phyloP scores from a whole-genome alignment of 2,329 filamentous ascomycete genomes.

The Penicillium corylophilum region DNA sequence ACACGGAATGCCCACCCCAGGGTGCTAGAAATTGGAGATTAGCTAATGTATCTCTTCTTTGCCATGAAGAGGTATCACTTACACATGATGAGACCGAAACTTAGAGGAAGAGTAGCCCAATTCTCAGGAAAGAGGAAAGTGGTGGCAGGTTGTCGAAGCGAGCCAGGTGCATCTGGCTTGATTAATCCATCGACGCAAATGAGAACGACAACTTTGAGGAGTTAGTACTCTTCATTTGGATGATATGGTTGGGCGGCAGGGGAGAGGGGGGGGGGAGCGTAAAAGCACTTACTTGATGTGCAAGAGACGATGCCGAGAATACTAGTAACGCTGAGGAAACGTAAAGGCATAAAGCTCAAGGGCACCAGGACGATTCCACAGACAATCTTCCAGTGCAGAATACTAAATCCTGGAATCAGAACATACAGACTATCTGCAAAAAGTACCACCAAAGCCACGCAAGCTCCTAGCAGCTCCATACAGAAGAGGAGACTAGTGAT shows the following conservation, averaged over 20 bases:
- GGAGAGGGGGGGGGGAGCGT: not conserved
- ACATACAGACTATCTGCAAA: conserved; percentile 86
- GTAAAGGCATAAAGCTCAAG: conserved; percentile 79
- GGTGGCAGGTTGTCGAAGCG: conserved; percentile 72
- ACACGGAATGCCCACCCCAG: conserved; percentile 71
- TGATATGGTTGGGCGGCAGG: too few relatives aligned
- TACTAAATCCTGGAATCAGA: conserved; percentile 68
- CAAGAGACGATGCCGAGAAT: conserved; percentile 90
- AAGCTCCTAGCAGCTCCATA: conserved; percentile 81
- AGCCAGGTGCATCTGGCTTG: conserved; percentile 77
- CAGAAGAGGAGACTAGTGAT: conserved; percentile 84
- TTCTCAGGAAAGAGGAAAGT: conserved; percentile 82
- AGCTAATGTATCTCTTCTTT: not conserved
- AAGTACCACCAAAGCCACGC: conserved; percentile 85
- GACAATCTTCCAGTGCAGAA: conserved; percentile 78
- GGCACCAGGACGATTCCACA: conserved; percentile 77
- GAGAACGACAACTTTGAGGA: conserved; percentile 69
- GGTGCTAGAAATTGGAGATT: conserved; percentile 45
- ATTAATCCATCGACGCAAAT: conserved; percentile 82
- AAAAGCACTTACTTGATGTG: conserved; percentile 69
- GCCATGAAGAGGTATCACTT: conserved; percentile 19
- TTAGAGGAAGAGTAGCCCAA: conserved; percentile 83
- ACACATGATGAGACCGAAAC: conserved; percentile 86
- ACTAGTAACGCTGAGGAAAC: conserved; percentile 83
- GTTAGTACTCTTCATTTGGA: conserved; percentile 27